Evolutionary conservation across 108 stramenopile genomes (phyloP).

Genomic region (Fragilariopsis cylindrus): DNA sequence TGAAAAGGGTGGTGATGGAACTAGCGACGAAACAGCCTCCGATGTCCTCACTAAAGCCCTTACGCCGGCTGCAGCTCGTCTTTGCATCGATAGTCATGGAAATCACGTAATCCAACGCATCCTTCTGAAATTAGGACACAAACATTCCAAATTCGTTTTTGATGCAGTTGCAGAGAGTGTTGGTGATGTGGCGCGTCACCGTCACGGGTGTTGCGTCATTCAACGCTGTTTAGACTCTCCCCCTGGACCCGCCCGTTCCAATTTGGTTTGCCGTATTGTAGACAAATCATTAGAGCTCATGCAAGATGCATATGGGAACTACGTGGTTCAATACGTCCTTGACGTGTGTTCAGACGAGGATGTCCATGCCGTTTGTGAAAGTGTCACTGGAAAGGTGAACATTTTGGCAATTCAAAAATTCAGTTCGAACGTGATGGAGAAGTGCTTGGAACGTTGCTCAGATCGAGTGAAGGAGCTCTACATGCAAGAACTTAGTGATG

Average conservation of each 20-base stretch:
- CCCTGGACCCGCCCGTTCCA: conserved; percentile 75
- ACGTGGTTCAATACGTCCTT: conserved; percentile 93
- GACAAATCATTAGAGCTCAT: conserved; percentile 93
- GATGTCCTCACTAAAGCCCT: conserved; percentile 82
- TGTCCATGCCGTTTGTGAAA: conserved; percentile 89
- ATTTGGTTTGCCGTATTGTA: conserved; percentile 88
- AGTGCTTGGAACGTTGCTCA: conserved; percentile 93
- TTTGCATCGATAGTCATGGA: conserved; percentile 97
- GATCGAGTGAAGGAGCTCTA: conserved; percentile 85
- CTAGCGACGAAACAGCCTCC: conserved; percentile 67
- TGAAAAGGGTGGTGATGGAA: conserved; percentile 21
- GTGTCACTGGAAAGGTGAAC: conserved; percentile 87
- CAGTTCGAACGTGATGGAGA: conserved; percentile 98
- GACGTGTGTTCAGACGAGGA: conserved; percentile 92
- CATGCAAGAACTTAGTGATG: conserved; percentile 84
- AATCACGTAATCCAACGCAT: conserved; percentile 97
- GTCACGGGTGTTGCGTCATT: conserved; percentile 98
- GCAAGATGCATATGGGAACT: conserved; percentile 96
- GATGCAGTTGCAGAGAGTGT: conserved; percentile 90
- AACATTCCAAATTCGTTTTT: conserved; percentile 91
- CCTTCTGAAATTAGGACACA: conserved; percentile 88
- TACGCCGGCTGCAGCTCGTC: conserved; percentile 86
- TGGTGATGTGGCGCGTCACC: conserved; percentile 94
- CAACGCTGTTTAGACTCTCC: conserved; percentile 96
- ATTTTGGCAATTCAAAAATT: conserved; percentile 95